A percentile compares a stretch with the other conserved stretches of the same genome.
Conservation (phyloP, 2,329 filamentous ascomycete genomes). For the Pleomassaria siparia region DNA sequence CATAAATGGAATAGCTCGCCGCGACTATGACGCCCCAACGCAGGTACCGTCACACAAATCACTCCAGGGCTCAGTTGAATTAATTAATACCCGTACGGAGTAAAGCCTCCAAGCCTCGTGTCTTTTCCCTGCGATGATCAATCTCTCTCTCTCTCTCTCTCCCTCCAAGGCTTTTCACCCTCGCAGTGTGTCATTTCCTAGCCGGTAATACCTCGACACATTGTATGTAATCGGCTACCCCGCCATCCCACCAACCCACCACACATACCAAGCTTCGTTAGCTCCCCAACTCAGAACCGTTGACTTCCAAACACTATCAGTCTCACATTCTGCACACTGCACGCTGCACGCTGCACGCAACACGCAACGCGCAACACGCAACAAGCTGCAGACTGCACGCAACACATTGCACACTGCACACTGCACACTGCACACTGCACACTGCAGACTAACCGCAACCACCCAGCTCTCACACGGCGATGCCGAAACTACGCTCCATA, state of each 20-base stretch:
- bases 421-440: constrained; percentile 4
- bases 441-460: constrained; percentile 2
- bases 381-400: too few relatives aligned
- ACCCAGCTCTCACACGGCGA: constrained; percentile 9
- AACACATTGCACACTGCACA: too few relatives aligned
- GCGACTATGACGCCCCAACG: constrained; percentile 5
- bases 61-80: neutral
- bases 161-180: neutral
- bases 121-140: constrained; percentile 16
- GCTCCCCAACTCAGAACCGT: neutral
- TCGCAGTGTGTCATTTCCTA: constrained; percentile 1
- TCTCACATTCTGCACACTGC: constrained; percentile 10
- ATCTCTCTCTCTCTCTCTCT: constrained; percentile 4
- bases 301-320: constrained; percentile 7
- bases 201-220: too few relatives aligned
- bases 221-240: neutral
- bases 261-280: constrained; percentile 6
- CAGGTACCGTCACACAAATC: constrained; percentile 16
- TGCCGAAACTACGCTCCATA: constrained; percentile 30
- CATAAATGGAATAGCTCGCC: constrained; percentile 10
- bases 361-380: too few relatives aligned
- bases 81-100: too few relatives aligned
- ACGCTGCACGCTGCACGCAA: constrained; percentile 1
- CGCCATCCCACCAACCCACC: neutral
- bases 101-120: constrained; percentile 1